A percentile compares a stretch with the other conserved stretches of the same genome.
These are phyloP conservation scores for Mycena citricolor DNA, from an alignment of 1,284 basidiomycete genomes.

Conservation along the genomic window DNA sequence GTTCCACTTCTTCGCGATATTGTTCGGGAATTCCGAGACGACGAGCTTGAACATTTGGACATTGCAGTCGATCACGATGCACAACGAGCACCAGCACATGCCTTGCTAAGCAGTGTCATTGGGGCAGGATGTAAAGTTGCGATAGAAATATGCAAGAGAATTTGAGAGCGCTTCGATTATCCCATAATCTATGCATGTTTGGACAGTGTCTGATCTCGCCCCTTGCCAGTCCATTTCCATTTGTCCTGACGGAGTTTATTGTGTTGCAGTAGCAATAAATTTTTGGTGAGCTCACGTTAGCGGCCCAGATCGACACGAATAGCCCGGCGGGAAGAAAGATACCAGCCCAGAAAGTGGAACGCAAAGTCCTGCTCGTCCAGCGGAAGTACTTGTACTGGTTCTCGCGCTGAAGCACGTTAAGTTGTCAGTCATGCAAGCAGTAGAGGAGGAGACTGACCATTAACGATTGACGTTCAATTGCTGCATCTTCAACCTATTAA, in stretches of 20 bases:
- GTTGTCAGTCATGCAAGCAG: slow-evolving; percentile 10
- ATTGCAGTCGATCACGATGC: slow-evolving; percentile 89
- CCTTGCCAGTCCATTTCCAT: slow-evolving; percentile 50
- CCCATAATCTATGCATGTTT: too few species aligned
- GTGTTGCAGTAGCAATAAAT: slow-evolving; percentile 29
- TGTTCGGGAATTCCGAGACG: slow-evolving; percentile 87
- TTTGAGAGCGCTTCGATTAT: too few species aligned
- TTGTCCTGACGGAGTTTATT: slow-evolving; percentile 35
- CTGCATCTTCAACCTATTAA: slow-evolving; percentile 51
- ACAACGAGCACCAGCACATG: slow-evolving; percentile 91
- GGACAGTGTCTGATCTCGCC: slow-evolving; percentile 42
- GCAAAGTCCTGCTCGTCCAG: slow-evolving; percentile 65
- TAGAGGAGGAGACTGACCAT: slow-evolving; percentile 53
- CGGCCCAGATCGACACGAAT: slow-evolving; percentile 35
- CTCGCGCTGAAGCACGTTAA: slow-evolving; percentile 73
- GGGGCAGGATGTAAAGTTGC: slow-evolving; percentile 87
- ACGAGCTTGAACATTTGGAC: slow-evolving; percentile 93
- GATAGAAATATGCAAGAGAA: slow-evolving; percentile 87
- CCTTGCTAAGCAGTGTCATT: slow-evolving; percentile 82
- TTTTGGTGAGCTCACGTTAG: slow-evolving; percentile 35
- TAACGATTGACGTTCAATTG: slow-evolving; percentile 75
- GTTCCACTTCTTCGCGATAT: slow-evolving; percentile 75
- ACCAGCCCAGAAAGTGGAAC: slow-evolving; percentile 50
- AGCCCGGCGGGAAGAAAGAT: slow-evolving; percentile 46
- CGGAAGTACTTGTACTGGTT: slow-evolving; percentile 77